These are phyloP conservation scores for Chrysoporthe cubensis DNA, from an alignment of 2,329 filamentous ascomycete genomes.

Conservation along the genomic window DNA sequence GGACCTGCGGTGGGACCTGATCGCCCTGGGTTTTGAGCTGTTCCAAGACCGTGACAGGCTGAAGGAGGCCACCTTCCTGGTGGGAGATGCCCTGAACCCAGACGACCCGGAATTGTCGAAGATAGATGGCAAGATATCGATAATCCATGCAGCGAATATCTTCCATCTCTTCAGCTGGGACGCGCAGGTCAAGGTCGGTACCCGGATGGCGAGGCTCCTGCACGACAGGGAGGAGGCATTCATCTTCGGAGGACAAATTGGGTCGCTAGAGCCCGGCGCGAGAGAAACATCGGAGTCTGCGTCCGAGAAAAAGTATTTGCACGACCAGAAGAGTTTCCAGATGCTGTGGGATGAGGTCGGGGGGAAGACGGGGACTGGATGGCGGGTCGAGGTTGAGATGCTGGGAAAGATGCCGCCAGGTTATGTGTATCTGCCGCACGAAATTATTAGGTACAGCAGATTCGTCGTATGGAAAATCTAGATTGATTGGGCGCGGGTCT, in stretches of 20 bases:
- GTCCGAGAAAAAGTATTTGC: slow-evolving; percentile 38
- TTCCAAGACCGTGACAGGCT: slow-evolving; percentile 37
- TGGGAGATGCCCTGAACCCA: slow-evolving; percentile 34
- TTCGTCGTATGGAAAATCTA: background rate
- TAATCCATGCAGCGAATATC: slow-evolving; percentile 37
- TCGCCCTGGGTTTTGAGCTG: slow-evolving; percentile 40
- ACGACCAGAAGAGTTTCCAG: slow-evolving; percentile 47
- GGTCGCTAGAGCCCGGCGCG: slow-evolving; percentile 24
- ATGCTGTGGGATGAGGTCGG: slow-evolving; percentile 47
- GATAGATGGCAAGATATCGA: slow-evolving; percentile 36
- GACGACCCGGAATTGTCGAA: slow-evolving; percentile 26
- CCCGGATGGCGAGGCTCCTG: slow-evolving; percentile 34
- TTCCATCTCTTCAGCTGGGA: slow-evolving; percentile 40
- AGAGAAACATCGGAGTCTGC: background rate
- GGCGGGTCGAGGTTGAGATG: slow-evolving; percentile 32
- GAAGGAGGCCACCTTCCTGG: slow-evolving; percentile 27
- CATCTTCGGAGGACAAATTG: slow-evolving; percentile 37
- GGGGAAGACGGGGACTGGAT: slow-evolving; percentile 40
- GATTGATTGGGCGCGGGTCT: background rate
- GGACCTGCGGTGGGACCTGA: slow-evolving; percentile 41
- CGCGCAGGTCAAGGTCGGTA: slow-evolving; percentile 34
- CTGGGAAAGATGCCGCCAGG: slow-evolving; percentile 10
- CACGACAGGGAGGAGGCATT: slow-evolving; percentile 27
- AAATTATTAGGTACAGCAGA: background rate
- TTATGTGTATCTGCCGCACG: background rate